Evolutionary conservation across 225 moss, liverwort and hornwort genomes (phyloP).

Genomic region (Ulota crispa): DNA sequence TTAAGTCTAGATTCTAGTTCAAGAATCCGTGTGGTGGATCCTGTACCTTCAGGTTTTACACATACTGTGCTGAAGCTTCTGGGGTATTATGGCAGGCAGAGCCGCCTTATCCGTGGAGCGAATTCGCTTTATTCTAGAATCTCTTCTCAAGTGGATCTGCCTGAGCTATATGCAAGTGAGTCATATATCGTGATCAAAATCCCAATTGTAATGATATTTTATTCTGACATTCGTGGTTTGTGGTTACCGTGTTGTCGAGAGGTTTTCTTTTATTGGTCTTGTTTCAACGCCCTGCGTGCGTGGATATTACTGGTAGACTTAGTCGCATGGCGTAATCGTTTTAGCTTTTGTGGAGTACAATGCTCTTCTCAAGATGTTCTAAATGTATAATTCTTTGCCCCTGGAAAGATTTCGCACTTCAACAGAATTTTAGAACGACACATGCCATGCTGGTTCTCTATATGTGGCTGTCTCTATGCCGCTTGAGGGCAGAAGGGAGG

Average conservation of each 20-base stretch:
- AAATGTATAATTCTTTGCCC: constrained; percentile 9
- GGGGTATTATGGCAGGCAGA: constrained; percentile 85
- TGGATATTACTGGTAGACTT: not conserved
- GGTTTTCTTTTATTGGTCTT: not conserved
- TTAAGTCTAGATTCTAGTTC: constrained; percentile 60
- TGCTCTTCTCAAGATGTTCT: constrained; percentile 6
- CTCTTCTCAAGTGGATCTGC: constrained; percentile 60
- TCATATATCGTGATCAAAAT: constrained; percentile 14
- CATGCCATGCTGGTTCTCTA: constrained; percentile 95
- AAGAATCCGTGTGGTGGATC: constrained; percentile 67
- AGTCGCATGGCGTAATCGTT: not conserved
- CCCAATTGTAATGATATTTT: not conserved
- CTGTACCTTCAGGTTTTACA: constrained; percentile 58
- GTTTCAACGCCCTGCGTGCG: not conserved
- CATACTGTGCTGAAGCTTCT: constrained; percentile 65
- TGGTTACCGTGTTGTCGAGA: not conserved
- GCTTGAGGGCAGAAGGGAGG: constrained; percentile 81
- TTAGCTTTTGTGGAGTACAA: constrained; percentile 7
- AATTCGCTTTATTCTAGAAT: constrained; percentile 77
- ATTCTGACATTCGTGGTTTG: not conserved
- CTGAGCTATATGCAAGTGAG: constrained; percentile 89
- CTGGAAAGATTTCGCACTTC: constrained; percentile 70
- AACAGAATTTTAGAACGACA: constrained; percentile 86
- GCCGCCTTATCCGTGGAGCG: constrained; percentile 86
- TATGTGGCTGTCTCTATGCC: constrained; percentile 88